These are phyloP conservation scores for Acephala macrosclerotiorum DNA, from an alignment of 2,329 filamentous ascomycete genomes.

Conservation along the genomic window DNA sequence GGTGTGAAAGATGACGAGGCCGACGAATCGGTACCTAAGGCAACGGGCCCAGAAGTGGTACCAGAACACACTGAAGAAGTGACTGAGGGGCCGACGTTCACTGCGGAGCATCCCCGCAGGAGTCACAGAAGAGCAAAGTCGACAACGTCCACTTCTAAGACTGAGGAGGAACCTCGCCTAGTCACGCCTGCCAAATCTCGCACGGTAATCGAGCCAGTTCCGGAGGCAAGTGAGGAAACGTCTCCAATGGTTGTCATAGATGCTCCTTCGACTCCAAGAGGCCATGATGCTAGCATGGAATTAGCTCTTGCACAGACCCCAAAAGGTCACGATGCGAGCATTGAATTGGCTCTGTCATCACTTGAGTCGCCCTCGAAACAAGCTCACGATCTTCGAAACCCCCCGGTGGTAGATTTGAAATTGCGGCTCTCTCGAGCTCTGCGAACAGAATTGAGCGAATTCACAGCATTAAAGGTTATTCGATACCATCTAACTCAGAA, in stretches of 20 bases:
- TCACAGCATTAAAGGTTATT: conserved; percentile 58
- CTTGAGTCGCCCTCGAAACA: conserved; percentile 37
- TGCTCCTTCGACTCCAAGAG: conserved; percentile 30
- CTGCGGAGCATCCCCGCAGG: conserved; percentile 27
- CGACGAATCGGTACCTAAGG: not conserved
- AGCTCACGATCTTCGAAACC: conserved; percentile 33
- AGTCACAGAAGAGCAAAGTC: conserved; percentile 31
- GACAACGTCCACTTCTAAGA: conserved; percentile 15
- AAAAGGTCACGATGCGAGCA: conserved; percentile 42
- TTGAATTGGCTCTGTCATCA: conserved; percentile 40
- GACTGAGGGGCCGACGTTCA: conserved; percentile 15
- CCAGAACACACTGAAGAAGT: not conserved
- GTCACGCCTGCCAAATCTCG: conserved; percentile 22
- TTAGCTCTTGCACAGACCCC: conserved; percentile 30
- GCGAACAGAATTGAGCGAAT: conserved; percentile 56
- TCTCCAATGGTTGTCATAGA: conserved; percentile 36
- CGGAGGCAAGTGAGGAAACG: conserved; percentile 23
- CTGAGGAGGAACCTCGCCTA: conserved; percentile 25
- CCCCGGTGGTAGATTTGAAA: conserved; percentile 36
- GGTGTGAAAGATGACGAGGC: not conserved
- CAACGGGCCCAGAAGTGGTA: too few species aligned
- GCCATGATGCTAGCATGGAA: conserved; percentile 43
- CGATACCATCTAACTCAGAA: conserved; percentile 57
- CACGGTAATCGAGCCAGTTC: not conserved
- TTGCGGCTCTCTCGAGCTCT: conserved; percentile 37